Evolutionary conservation across 257 asterid genomes (phyloP), one percentile per base, ranked within the genome.

Genomic region (Solanum clarkiae): DNA sequence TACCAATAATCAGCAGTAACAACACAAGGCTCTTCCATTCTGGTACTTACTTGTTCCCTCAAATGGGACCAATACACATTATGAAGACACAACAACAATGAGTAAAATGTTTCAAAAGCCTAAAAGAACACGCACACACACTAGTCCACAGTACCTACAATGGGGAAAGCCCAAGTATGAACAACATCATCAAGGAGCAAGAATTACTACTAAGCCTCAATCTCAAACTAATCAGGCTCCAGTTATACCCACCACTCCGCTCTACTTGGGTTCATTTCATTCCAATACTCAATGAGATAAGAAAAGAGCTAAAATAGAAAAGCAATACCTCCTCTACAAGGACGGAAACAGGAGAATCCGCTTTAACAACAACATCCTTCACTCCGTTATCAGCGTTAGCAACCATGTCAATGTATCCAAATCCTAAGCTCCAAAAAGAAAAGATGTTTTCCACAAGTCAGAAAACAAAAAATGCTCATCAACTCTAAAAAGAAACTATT

Each of bases 301-400:
- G 12, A 7, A 66, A 66, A 10, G n/a, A 66, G 42, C 47, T 29
- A 66, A 66, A 15, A 66, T 66, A 66, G 22, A 77, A 26, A 53
- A 16, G 65, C 17, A 79, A 53, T 85, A 95, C 99, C 94, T 97
- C 99, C 8, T 97, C 99, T 84, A 91, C 94, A 24, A 97, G 98
- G 54, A 95, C 99, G 86, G 98, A 97, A 40, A 97, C 95, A 51
- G 99, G 99, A 86, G 99, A 97, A 86, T 93, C 98, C 14, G 90
- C 93, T 5, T 59, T 87, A 18, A 91, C 60, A 40, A 87, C 95
- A 32, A 88, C 95, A 86, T 84, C 90, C 90, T 95, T 95, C 87
- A 85, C 93, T 75, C 86, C 95, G 86, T 80, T 94, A 90, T 85
- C 88, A 9, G 65, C 49, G 26, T 53, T 54, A 79, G 49, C 49